Conservation (phyloP, 176 grass and related monocot species). For the Pharus latifolius region DNA sequence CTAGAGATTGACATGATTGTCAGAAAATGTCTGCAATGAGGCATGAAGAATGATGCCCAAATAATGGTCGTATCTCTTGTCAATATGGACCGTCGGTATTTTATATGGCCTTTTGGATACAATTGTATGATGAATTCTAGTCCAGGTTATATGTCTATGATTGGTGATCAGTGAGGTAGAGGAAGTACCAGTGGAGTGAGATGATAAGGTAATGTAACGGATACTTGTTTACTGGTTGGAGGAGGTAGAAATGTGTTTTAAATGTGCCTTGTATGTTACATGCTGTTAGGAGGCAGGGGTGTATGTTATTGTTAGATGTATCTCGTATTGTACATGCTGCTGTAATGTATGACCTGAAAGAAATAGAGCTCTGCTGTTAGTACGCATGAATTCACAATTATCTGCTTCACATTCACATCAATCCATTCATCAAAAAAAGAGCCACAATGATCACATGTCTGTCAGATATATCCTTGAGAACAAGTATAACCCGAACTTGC, state of each 20-base stretch:
- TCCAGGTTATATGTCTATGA: neutral
- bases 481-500: too few species aligned
- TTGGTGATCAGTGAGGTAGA: neutral
- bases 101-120: neutral
- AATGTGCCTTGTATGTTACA: neutral
- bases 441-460: too few species aligned
- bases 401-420: too few species aligned
- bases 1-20: neutral
- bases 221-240: neutral
- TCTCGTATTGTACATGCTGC: neutral
- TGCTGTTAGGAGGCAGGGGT: too few species aligned
- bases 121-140: neutral
- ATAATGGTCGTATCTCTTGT: conserved; percentile 19
- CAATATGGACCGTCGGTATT: neutral
- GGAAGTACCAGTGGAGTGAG: neutral
- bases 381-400: too few species aligned
- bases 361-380: neutral
- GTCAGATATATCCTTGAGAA: too few species aligned
- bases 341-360: neutral
- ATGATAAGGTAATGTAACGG: neutral
- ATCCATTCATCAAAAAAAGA: too few species aligned
- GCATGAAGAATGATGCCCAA: neutral
- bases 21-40: conserved; percentile 7
- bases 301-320: too few species aligned
- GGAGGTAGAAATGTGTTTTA: too few species aligned